Evolutionary conservation across 768 basidiomycete genomes (phyloP).

Genomic region (Pulveroboletus sp.): DNA sequence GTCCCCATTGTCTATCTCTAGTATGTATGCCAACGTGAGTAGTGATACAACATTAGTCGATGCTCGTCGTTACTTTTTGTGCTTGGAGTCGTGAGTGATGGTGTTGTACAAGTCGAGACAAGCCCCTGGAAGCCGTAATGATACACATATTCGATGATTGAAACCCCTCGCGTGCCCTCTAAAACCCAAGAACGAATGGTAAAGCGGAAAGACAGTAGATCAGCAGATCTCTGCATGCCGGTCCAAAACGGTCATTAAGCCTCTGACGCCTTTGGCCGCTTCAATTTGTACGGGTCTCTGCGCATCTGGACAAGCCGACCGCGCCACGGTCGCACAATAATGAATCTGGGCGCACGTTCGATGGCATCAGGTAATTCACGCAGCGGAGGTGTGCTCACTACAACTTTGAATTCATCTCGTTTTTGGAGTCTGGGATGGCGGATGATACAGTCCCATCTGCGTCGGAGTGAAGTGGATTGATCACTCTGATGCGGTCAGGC

Average conservation of each 20-base stretch:
- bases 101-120: conserved; percentile 13
- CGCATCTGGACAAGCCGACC: conserved; percentile 33
- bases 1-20: conserved; percentile 6
- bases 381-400: conserved; percentile 18
- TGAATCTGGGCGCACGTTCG: conserved; percentile 26
- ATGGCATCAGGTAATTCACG: conserved; percentile 8
- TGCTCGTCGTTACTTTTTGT: conserved; percentile 13
- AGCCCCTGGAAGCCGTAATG: conserved; percentile 8
- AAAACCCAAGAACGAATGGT: conserved; percentile 9
- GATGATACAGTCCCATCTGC: conserved; percentile 36
- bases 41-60: conserved; percentile 28
- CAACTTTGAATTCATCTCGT: conserved; percentile 32
- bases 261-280: conserved; percentile 32
- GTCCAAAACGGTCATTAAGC: conserved; percentile 35
- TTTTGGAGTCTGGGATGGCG: conserved; percentile 28
- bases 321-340: conserved; percentile 35
- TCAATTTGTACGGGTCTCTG: conserved; percentile 34
- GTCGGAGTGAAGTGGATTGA: conserved; percentile 11
- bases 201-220: neutral
- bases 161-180: conserved; percentile 13
- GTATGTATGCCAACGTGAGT: conserved; percentile 19
- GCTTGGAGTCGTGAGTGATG: conserved; percentile 8
- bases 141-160: conserved; percentile 20
- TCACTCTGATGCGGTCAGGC: conserved; percentile 14
- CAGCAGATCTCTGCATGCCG: conserved; percentile 28